These are phyloP conservation scores for Mariannaea elegans DNA, from an alignment of 2,329 filamentous ascomycete genomes.

Conservation along the genomic window DNA sequence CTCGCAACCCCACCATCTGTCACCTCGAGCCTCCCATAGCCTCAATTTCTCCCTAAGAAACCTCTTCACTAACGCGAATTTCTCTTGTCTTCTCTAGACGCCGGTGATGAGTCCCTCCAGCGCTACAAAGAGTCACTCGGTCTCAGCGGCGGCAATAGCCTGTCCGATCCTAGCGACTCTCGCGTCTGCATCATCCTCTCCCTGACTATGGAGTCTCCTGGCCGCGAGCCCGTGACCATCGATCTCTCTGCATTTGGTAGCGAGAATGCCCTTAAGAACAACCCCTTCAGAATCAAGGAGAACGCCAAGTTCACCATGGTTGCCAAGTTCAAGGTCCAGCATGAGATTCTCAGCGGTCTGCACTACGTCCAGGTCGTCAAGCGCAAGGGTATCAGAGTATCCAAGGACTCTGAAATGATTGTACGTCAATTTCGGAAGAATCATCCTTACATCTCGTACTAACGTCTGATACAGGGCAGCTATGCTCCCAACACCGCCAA, in stretches of 20 bases:
- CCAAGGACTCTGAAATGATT: conserved; percentile 99
- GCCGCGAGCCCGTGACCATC: conserved; percentile 86
- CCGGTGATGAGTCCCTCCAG: conserved; percentile 90
- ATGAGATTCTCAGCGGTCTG: conserved; percentile 92
- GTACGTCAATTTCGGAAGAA: conserved; percentile 61
- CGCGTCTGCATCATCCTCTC: conserved; percentile 94
- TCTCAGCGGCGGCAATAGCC: conserved; percentile 76
- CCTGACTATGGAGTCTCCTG: conserved; percentile 86
- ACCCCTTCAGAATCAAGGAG: conserved; percentile 98
- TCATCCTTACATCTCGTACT: conserved; percentile 21
- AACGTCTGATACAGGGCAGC: conserved; percentile 70
- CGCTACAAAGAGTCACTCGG: conserved; percentile 98
- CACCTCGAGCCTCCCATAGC: neutral
- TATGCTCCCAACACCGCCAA: conserved; percentile 93
- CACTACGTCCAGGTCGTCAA: conserved; percentile 97
- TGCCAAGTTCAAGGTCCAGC: conserved; percentile 93
- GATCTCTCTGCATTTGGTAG: conserved; percentile 81
- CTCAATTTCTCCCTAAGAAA: neutral
- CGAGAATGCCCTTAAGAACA: conserved; percentile 81
- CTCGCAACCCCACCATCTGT: conserved; percentile 18
- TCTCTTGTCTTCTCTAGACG: conserved; percentile 53
- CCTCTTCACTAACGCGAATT: conserved; percentile 30
- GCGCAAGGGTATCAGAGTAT: conserved; percentile 84
- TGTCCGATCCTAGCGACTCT: conserved; percentile 81
- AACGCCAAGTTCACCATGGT: conserved; percentile 94